Base-by-base conservation (phyloP, 371 early-diverging fungal species). In the Dipsacomyces acuminosporus region DNA sequence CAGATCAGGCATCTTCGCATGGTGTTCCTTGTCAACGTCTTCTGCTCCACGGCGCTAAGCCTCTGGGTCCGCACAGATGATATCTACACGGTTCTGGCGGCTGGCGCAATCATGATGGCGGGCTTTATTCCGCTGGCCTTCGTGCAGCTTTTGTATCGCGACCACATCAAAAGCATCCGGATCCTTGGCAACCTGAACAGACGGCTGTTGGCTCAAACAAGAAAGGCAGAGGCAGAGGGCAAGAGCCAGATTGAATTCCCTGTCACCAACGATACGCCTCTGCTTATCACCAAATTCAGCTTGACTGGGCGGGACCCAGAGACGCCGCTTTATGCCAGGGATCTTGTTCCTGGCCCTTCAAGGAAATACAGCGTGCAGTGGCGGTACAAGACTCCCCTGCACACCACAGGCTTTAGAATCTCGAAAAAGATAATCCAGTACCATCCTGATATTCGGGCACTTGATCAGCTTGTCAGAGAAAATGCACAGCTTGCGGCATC, bases 221-320 rank as follows among this genome's bases (percentile, higher is more conserved):
- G 55, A 14, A 50, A 20, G 43, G 51, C 51, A 7, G 56, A 43
- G 45, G 22, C 21, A 0, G 33, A n/a, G 11, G 54, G 59, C 11
- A 17, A 46, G 2, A 64, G 60, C 45, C 65, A 69, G 49, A n/a
- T 69, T 11, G 60, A 59, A 50, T 69, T 36, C n/a, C 70, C 70
- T 0, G 56, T 69, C 26, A 23, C 26, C 2, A 59, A 19, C 35
- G 43, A 55, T 5, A 69, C 65, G 19, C 64, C 70, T 6, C 26
- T 69, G 52, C 33, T 54, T 11, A 44, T 69, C 14, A 45, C 59
- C 14, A 55, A 48, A 26, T 69, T 55, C n/a, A 51, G 49, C 14
- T n/a, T 69, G 22, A 35, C 33, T 30, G 46, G 54, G 3, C 34
- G 40, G 9, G 70, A 69, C 19, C 64, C 64, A 0, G 41, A 51